Conservation (phyloP, 805 yeast species). For the Candida incommunis region DNA sequence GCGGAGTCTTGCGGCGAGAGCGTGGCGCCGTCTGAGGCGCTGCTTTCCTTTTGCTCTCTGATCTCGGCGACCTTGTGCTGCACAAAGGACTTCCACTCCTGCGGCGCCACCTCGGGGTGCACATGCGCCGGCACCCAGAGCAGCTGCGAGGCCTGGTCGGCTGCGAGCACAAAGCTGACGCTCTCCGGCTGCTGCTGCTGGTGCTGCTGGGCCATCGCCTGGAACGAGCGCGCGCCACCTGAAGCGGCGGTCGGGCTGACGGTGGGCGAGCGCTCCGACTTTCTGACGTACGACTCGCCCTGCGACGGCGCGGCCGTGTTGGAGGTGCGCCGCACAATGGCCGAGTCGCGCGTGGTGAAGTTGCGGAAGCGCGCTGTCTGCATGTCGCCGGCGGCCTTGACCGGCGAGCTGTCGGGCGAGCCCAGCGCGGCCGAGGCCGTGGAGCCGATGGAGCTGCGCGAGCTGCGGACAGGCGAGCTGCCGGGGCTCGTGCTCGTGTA, state of each 20-base stretch:
- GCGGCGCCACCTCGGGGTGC: slow-evolving; percentile 94
- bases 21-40: slow-evolving; percentile 6
- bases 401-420: background rate
- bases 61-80: slow-evolving; percentile 25
- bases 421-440: too few relatives aligned
- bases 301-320: background rate
- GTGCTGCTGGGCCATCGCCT: slow-evolving; percentile 2
- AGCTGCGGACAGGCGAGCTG: background rate
- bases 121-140: slow-evolving; percentile 94
- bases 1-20: slow-evolving; percentile 4
- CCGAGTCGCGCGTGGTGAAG: background rate
- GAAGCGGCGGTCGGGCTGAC: background rate
- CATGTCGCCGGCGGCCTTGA: background rate
- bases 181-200: slow-evolving; percentile 2
- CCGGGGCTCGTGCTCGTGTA: background rate
- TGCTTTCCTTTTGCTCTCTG: slow-evolving; percentile 6
- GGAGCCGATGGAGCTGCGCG: too few relatives aligned
- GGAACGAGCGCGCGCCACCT: background rate
- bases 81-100: slow-evolving; percentile 38
- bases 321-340: background rate
- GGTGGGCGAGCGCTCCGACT: background rate
- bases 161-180: slow-evolving; percentile 3
- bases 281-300: background rate
- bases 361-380: background rate
- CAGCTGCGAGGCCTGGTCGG: slow-evolving; percentile 22